Conservation (phyloP, 345 rosid species). For the Eucalyptus virginea region DNA sequence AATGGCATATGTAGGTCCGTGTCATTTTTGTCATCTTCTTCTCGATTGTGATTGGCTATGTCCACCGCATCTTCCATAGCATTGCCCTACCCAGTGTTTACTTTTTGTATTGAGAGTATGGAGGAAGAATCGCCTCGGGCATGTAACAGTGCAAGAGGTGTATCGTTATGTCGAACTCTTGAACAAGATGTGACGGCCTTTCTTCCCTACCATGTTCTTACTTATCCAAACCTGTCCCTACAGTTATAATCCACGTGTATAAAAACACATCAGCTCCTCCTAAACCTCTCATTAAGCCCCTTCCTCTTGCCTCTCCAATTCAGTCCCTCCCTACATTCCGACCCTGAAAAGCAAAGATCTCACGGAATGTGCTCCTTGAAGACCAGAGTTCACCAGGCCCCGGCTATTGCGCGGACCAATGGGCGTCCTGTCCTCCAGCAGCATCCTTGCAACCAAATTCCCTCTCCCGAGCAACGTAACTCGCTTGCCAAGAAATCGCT, state of each 20-base stretch:
- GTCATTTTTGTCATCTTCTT: not conserved
- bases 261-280: not conserved
- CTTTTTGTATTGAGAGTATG: not conserved
- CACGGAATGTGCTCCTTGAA: slow-evolving; percentile 52
- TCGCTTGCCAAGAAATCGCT: slow-evolving; percentile 30
- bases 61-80: not conserved
- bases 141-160: not conserved
- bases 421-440: slow-evolving; percentile 68
- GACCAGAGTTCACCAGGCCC: slow-evolving; percentile 2
- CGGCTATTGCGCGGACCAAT: slow-evolving; percentile 21
- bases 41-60: not conserved
- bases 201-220: not conserved
- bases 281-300: not conserved
- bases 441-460: slow-evolving; percentile 39
- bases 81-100: not conserved
- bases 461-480: slow-evolving; percentile 19
- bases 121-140: not conserved
- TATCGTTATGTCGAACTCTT: not conserved
- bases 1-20: not conserved
- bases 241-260: not conserved
- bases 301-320: not conserved
- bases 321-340: not conserved
- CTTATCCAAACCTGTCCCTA: not conserved
- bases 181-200: not conserved
- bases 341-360: not conserved